Percentiles rank a stretch among this genome's conserved stretches.
Evolutionary conservation across 768 basidiomycete species (phyloP).

Genomic region (Neoboletus brunneissimus): DNA sequence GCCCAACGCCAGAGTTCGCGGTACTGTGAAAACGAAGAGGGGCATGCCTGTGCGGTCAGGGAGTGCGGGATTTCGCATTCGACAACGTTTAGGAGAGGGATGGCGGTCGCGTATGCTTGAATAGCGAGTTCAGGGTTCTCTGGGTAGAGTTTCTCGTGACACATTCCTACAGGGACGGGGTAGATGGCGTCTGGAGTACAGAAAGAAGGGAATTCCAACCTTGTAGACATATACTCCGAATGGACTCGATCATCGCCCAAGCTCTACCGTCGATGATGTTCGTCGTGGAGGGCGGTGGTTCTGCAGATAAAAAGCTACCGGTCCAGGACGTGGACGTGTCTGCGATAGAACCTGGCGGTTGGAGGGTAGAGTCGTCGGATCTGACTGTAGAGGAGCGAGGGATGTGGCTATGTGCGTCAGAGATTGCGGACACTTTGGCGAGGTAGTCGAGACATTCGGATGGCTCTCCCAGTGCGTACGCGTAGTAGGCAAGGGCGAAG

Average conservation of each 20-base stretch:
- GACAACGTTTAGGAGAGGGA: constrained; percentile 52
- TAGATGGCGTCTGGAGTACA: neutral
- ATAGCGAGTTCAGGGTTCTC: constrained; percentile 50
- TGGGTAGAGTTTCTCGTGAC: constrained; percentile 58
- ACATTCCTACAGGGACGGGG: constrained; percentile 57
- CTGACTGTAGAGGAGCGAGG: constrained; percentile 43
- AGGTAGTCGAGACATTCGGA: constrained; percentile 62
- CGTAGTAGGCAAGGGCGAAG: constrained; percentile 73
- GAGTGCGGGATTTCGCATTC: constrained; percentile 45
- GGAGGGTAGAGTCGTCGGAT: constrained; percentile 38
- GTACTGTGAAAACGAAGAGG: constrained; percentile 58
- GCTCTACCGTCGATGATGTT: constrained; percentile 67
- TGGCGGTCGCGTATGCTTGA: constrained; percentile 50
- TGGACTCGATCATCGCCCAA: constrained; percentile 70
- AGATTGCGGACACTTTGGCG: constrained; percentile 49
- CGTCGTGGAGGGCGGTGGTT: constrained; percentile 39
- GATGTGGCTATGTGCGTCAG: constrained; percentile 53
- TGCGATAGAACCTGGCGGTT: constrained; percentile 34
- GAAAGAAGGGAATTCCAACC: constrained; percentile 43
- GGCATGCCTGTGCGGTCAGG: constrained; percentile 23
- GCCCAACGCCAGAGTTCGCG: constrained; percentile 88
- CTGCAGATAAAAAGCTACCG: constrained; percentile 47
- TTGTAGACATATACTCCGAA: constrained; percentile 76
- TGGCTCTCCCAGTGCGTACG: constrained; percentile 70
- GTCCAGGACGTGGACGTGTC: constrained; percentile 47